Conservation (phyloP, 1,284 basidiomycete genomes). For the Pseudozyma hubeiensis region DNA sequence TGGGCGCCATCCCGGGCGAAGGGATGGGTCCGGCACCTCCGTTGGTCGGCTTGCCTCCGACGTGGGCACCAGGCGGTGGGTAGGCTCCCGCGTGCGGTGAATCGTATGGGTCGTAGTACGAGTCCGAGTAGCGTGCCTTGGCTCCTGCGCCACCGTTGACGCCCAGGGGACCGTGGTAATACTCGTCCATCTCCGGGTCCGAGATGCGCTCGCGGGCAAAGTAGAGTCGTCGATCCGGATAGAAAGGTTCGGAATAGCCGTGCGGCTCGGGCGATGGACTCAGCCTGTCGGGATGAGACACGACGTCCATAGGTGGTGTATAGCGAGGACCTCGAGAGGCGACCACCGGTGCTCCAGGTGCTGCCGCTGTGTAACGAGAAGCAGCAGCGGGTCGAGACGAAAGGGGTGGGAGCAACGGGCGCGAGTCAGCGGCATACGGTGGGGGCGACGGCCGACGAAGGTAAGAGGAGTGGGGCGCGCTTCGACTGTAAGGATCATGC, state of each 20-base stretch:
- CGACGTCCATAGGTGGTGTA: constrained; percentile 35
- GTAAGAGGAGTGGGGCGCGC: constrained; percentile 30
- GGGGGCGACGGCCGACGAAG: constrained; percentile 31
- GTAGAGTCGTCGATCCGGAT: constrained; percentile 48
- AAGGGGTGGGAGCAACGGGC: constrained; percentile 44
- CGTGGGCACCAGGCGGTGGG: constrained; percentile 11
- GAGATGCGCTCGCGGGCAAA: constrained; percentile 49
- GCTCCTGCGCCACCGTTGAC: constrained; percentile 6
- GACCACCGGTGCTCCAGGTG: constrained; percentile 12
- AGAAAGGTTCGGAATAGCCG: constrained; percentile 40
- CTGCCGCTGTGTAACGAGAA: constrained; percentile 19
- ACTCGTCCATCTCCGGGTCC: constrained; percentile 50
- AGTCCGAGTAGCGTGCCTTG: constrained; percentile 34
- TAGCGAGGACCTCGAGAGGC: constrained; percentile 24
- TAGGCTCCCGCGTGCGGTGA: constrained; percentile 34
- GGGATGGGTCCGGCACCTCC: constrained; percentile 20
- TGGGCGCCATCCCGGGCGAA: constrained; percentile 20
- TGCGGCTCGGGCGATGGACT: constrained; percentile 35
- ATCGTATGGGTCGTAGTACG: constrained; percentile 36
- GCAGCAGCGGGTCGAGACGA: constrained; percentile 23
- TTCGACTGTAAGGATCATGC: constrained; percentile 32
- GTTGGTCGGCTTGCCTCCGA: constrained; percentile 14
- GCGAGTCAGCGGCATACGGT: constrained; percentile 26
- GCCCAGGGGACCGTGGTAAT: constrained; percentile 36
- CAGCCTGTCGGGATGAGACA: constrained; percentile 12